Conservation (phyloP, 805 yeast genomes). For the Saturnispora quitensis region DNA sequence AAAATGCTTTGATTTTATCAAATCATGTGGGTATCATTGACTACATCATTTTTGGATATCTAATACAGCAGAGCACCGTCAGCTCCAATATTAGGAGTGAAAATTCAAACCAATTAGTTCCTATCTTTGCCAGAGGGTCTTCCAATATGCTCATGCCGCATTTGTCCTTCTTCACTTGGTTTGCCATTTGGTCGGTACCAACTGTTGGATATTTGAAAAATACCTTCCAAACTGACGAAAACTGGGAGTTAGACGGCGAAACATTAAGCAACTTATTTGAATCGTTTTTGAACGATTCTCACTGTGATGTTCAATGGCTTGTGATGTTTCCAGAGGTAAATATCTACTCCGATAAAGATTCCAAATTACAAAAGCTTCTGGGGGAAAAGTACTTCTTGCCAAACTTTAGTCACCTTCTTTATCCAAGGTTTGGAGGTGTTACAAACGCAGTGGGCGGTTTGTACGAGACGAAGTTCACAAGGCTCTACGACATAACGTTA, state of each 20-base stretch:
- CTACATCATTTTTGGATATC: constrained; percentile 41
- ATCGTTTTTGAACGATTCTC: constrained; percentile 19
- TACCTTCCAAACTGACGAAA: constrained; percentile 55
- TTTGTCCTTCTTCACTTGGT: constrained; percentile 66
- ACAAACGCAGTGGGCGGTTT: constrained; percentile 39
- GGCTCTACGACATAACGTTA: constrained; percentile 50
- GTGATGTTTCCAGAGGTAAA: constrained; percentile 83
- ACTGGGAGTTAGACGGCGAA: constrained; percentile 46
- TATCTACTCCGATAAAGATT: constrained; percentile 43
- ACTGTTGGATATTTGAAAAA: constrained; percentile 37
- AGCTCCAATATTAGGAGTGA: constrained; percentile 10
- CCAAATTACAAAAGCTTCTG: constrained; percentile 42
- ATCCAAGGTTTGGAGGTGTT: constrained; percentile 66
- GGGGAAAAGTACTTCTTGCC: constrained; percentile 56
- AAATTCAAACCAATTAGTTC: not conserved
- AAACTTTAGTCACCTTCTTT: constrained; percentile 47
- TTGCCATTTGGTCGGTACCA: constrained; percentile 53
- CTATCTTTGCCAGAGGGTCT: constrained; percentile 21
- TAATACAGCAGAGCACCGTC: not conserved
- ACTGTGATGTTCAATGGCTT: constrained; percentile 41
- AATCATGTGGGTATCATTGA: constrained; percentile 70
- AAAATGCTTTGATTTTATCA: constrained; percentile 29
- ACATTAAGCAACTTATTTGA: constrained; percentile 28
- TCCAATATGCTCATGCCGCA: constrained; percentile 30
- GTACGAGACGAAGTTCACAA: constrained; percentile 31